These are phyloP conservation scores for Botrytis squamosa DNA, from an alignment of 2,329 filamentous ascomycete genomes.

Conservation along the genomic window DNA sequence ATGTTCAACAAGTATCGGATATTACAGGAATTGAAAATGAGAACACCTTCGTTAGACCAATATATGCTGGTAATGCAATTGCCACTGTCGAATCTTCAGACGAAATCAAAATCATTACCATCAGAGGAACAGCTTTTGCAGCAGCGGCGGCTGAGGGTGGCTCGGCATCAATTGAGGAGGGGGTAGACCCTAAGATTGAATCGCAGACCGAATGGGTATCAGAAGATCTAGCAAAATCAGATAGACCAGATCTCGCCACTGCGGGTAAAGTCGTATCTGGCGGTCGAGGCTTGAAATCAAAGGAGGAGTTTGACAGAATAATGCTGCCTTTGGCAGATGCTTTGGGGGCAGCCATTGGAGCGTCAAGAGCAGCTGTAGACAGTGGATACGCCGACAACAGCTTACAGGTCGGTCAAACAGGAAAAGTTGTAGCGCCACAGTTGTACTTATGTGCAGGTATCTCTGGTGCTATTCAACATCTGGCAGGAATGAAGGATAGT, in stretches of 20 bases:
- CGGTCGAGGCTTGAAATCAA: conserved; percentile 92
- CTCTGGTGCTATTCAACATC: conserved; percentile 94
- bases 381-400: conserved; percentile 98
- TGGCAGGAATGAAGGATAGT: conserved; percentile 99
- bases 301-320: conserved; percentile 91
- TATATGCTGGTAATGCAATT: conserved; percentile 97
- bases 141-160: conserved; percentile 69
- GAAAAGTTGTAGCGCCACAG: conserved; percentile 96
- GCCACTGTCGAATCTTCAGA: conserved; percentile 92
- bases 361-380: conserved; percentile 91
- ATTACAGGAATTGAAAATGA: conserved; percentile 83
- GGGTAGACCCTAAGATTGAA: conserved; percentile 76
- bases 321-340: conserved; percentile 92
- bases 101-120: conserved; percentile 81
- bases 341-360: conserved; percentile 91
- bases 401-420: conserved; percentile 95
- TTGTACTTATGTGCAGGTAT: conserved; percentile 95
- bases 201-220: conserved; percentile 83
- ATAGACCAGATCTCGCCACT: conserved; percentile 90
- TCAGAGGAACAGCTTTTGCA: conserved; percentile 89
- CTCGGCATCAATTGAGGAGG: conserved; percentile 74
- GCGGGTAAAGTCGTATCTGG: conserved; percentile 88
- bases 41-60: conserved; percentile 92
- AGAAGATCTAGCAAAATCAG: conserved; percentile 88
- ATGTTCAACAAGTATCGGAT: conserved; percentile 91